Conservation (phyloP, 768 basidiomycete genomes). For the Fomitopsis serialis region DNA sequence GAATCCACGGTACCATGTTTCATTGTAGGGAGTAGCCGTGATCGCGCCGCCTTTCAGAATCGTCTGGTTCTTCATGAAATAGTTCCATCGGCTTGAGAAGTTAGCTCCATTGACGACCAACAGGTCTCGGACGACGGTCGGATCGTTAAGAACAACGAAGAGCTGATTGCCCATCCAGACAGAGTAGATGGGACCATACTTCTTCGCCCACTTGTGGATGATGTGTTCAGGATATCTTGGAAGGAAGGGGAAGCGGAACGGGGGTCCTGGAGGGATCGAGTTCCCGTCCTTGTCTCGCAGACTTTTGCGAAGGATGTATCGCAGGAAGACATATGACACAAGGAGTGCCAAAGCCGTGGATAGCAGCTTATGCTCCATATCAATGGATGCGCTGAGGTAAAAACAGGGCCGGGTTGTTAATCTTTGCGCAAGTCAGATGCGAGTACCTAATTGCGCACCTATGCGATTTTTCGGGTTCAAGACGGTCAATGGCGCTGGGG, state of each 20-base stretch:
- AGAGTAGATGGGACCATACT: constrained; percentile 40
- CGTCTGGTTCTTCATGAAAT: constrained; percentile 40
- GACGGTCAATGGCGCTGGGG: too few relatives aligned
- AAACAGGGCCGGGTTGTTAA: too few relatives aligned
- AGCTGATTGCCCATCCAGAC: constrained; percentile 43
- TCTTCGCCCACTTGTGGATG: constrained; percentile 12
- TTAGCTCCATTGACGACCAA: constrained; percentile 39
- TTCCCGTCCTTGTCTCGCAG: background rate
- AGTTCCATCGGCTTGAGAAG: constrained; percentile 42
- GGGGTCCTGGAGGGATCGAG: background rate
- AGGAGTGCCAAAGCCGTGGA: too few relatives aligned
- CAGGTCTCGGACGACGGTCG: constrained; percentile 38
- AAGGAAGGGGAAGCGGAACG: constrained; percentile 29
- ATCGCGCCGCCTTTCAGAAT: constrained; percentile 40
- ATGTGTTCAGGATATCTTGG: constrained; percentile 38
- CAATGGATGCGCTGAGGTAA: too few relatives aligned
- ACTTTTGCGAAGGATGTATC: background rate
- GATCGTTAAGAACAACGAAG: constrained; percentile 41
- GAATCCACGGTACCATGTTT: constrained; percentile 28
- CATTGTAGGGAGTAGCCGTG: constrained; percentile 39
- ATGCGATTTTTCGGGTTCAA: too few relatives aligned
- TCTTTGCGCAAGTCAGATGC: too few relatives aligned
- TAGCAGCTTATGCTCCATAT: too few relatives aligned
- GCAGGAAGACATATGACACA: constrained; percentile 10
- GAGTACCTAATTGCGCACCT: too few relatives aligned